Base-by-base conservation (phyloP, 78 protist genomes). In the Pigoraptor vietnamica region DNA sequence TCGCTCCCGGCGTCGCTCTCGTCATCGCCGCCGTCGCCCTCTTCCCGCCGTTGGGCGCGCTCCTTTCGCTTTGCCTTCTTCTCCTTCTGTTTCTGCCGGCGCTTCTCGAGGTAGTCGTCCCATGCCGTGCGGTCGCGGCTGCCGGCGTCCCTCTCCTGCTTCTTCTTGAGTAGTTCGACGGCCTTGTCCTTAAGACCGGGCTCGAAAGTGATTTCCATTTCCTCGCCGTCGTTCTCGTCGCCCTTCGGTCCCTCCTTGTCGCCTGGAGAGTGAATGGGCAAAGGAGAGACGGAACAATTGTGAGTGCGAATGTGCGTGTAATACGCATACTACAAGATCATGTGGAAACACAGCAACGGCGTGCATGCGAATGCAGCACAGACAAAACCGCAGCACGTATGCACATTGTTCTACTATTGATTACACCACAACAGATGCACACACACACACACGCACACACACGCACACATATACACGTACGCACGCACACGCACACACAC, bases 121-220 rank as follows among this genome's bases (percentile, higher is more conserved):
- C 88, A 84, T 39, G 33, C 88, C 37, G 88, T 36, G 14, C 14
- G 1, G 37, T 84, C 88, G 88, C 35, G n/a, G n/a, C n/a, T 24
- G 6, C 25, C 25, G 21, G 84, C 84, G 10, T 88, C 36, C 34
- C 37, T 29, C 79, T 32, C 39, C 81, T 88, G 9, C 56, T 40
- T 38, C 37, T 40, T 2, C 81, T 40, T 38, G 2, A 88, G 37
- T 0, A 40, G 81, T 9, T n/a, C 36, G 0, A 0, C 90, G 19
- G 79, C 90, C 55, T 0, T 39, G 89, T 67, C 48, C 0, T 40
- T 67, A 2, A 94, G 88, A n/a, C 91, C 96, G 36, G 96, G 82
- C 14, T 38, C 90, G 37, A 94, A 94, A 24, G 96, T 94, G 82
- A 94, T 88, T 81, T 92, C 82, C 87, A 94, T 86, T 39, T 92